Percentiles rank a stretch among this genome's conserved stretches.
Evolutionary conservation across 129 eudicot genomes (phyloP).

Genomic region (Flaveria linearis): DNA sequence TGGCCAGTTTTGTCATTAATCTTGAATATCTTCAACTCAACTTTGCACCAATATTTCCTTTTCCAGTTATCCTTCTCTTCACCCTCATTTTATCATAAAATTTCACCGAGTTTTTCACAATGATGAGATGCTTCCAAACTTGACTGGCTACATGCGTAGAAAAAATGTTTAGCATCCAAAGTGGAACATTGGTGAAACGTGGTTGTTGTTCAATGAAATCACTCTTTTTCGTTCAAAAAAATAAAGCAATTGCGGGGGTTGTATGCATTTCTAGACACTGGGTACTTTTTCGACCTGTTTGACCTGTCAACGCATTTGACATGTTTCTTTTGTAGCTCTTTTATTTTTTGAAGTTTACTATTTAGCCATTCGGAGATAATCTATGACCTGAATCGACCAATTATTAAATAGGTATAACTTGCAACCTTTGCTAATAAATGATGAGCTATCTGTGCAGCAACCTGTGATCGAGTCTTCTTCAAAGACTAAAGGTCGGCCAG

Average conservation of each 20-base stretch:
- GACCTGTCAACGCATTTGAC: neutral
- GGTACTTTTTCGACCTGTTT: neutral
- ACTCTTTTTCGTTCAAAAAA: neutral
- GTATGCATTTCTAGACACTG: neutral
- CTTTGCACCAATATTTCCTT: neutral
- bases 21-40: neutral
- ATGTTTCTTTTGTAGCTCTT: neutral
- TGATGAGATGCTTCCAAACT: neutral
- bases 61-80: too few species aligned
- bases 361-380: neutral
- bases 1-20: neutral
- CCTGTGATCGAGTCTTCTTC: conserved; percentile 59
- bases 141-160: neutral
- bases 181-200: neutral
- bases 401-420: neutral
- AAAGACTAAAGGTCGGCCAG: conserved; percentile 70
- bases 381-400: neutral
- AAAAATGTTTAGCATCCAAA: neutral
- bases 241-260: neutral
- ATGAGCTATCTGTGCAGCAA: conserved; percentile 50
- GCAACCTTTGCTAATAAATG: neutral
- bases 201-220: neutral
- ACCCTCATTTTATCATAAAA: neutral
- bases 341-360: neutral
- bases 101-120: neutral